Base-by-base conservation (phyloP, 2,329 filamentous ascomycete genomes). In the Fusarium begoniae region DNA sequence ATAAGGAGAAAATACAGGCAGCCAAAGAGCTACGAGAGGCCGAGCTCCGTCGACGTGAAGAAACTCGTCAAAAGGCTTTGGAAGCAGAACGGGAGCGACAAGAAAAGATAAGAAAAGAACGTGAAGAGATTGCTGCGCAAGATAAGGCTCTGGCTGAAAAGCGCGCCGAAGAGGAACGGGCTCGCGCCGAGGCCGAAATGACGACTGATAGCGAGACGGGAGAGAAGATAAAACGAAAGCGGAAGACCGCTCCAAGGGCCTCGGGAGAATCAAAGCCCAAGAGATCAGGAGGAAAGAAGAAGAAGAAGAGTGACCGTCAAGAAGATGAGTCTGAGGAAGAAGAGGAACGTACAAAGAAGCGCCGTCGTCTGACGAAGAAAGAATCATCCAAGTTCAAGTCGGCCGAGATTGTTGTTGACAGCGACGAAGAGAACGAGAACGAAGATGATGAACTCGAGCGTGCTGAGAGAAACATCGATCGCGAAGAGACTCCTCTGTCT, bases 161-260 rank as follows among this genome's bases (percentile, higher is more conserved):
- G 86, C 92, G 81, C 61, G 81, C 79, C 6, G 78, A 82, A 53
- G 81, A 82, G 64, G 80, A 82, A 64, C 79, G 79, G 14, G 66
- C 65, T 41, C 80, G 77, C 22, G 55, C 73, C 74, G 92, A 93
- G 54, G 94, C 94, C 6, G 95, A 98, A 79, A 88, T 93, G 83
- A 96, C 93, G 0, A 93, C 91, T 0, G 94, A 97, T 79, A 89
- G 87, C 40, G 94, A 97, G 82, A 96, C 93, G 7, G 94, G 94
- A 41, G 93, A 96, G 57, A 91, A 90, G 80, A 87, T 94, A 63
- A 94, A 94, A 86, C 89, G 93, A 68, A 95, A 95, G 87, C 93
- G 92, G 83, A 92, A 84, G 83, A 77, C 83, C 17, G 85, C 82
- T 10, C 79, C 83, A 3, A 78, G 85, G 73, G 45, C 80, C 62